Conservation (phyloP, 1,284 basidiomycete genomes). For the Trametes versicolor region DNA sequence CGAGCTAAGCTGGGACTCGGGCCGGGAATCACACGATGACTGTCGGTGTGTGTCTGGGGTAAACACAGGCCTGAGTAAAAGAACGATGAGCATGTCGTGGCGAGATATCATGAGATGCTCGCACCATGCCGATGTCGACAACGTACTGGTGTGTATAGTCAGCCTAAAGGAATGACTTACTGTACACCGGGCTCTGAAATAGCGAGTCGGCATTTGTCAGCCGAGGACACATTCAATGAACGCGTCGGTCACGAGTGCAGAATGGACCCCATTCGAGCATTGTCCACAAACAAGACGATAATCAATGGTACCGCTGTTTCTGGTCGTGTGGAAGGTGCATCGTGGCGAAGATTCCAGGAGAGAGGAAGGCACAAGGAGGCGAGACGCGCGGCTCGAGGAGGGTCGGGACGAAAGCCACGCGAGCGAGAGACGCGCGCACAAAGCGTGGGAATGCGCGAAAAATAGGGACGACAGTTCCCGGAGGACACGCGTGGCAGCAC, state of each 20-base stretch:
- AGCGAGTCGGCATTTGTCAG: background rate
- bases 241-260: too few species aligned
- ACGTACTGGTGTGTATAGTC: background rate
- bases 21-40: constrained; percentile 13
- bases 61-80: constrained; percentile 31
- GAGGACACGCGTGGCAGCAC: constrained; percentile 31
- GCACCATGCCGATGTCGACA: background rate
- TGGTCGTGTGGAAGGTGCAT: background rate
- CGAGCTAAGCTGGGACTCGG: constrained; percentile 20
- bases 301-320: too few species aligned
- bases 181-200: background rate
- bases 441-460: constrained; percentile 30
- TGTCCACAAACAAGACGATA: too few species aligned
- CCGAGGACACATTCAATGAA: background rate
- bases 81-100: background rate
- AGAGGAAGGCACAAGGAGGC: background rate
- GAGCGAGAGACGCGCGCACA: constrained; percentile 13
- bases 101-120: background rate
- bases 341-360: background rate
- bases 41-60: constrained; percentile 51
- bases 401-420: constrained; percentile 3
- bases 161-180: background rate
- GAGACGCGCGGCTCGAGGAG: background rate
- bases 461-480: constrained; percentile 36
- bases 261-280: background rate